Percentiles rank a stretch among this genome's conserved stretches.
These are phyloP conservation scores for Handroanthus guayacan DNA, from an alignment of 257 asterid species.

Conservation along the genomic window DNA sequence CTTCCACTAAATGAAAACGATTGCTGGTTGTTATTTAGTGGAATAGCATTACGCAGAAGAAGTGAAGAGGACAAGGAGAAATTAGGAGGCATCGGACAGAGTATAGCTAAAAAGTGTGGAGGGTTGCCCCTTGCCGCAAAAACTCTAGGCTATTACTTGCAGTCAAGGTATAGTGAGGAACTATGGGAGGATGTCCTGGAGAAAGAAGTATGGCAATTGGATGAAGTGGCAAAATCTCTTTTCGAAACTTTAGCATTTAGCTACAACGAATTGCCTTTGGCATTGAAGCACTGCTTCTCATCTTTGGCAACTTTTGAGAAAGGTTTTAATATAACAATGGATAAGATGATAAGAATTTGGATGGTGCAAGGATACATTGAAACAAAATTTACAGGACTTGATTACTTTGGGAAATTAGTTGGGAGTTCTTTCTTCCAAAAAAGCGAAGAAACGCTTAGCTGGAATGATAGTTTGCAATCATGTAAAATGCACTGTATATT, in stretches of 20 bases:
- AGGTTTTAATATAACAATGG: slow-evolving; percentile 40
- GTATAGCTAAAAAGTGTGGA: slow-evolving; percentile 22
- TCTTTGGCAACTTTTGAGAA: slow-evolving; percentile 46
- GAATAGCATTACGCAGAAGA: background rate
- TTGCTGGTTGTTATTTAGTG: slow-evolving; percentile 10
- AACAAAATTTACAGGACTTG: slow-evolving; percentile 36
- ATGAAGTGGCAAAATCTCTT: no score
- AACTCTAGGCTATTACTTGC: slow-evolving; percentile 26
- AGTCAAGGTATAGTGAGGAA: background rate
- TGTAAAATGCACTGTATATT: slow-evolving; percentile 17
- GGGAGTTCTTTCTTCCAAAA: slow-evolving; percentile 21
- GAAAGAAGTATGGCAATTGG: no score
- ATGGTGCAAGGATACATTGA: slow-evolving; percentile 47
- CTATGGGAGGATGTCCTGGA: slow-evolving; percentile 13
- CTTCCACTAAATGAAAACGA: background rate
- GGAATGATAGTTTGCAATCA: background rate
- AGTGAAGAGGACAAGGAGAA: background rate
- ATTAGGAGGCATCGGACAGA: slow-evolving; percentile 16
- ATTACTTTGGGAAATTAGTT: slow-evolving; percentile 20
- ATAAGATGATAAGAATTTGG: slow-evolving; percentile 47
- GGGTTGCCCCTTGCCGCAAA: slow-evolving; percentile 23
- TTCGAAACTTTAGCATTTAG: no score
- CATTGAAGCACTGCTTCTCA: slow-evolving; percentile 35
- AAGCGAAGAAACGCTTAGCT: background rate
- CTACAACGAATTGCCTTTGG: no score